Evolutionary conservation across 2,329 filamentous ascomycete species (phyloP), one percentile per base, ranked within the genome.

Genomic region (Saccharata proteae): DNA sequence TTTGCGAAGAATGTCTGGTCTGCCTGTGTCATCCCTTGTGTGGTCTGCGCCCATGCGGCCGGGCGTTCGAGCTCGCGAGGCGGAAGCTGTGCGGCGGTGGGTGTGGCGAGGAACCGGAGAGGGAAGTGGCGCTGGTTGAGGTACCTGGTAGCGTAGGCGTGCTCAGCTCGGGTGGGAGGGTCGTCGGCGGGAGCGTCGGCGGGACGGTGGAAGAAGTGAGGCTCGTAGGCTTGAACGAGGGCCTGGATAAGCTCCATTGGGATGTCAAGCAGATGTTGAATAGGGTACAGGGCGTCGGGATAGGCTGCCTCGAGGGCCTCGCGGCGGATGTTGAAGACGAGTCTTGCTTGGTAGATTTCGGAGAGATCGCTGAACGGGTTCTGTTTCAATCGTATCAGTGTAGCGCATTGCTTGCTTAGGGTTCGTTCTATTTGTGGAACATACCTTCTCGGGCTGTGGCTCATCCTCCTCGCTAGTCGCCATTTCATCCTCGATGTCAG

Each of bases 291-390:
- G 2, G 25, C 18, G n/a, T 33, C 19, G 4, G 17, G 18, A 10
- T 27, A 33, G 5, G 9, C 6, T 11, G 17, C 6, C 10, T 15
- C 7, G 6, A 21, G 11, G 9, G 33, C 28, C 7, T 14, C 18
- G 14, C 17, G 18, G 17, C 22, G 23, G 12, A 35, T 30, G n/a
- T 30, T 35, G 5, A n/a, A 11, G 4, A 30, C 27, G n/a, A 35
- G 26, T 6, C 27, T 35, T 15, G 10, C 18, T 10, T 25, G 33
- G 17, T 18, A n/a, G 16, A 35, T 14, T 4, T 9, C 14, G 5
- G 16, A 15, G 18, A 35, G 27, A 4, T 8, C 14, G 5, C 13
- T 11, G 9, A 34, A 21, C 1, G 7, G 5, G 13, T 20, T 15
- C 33, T 30, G 5, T 11, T 3, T 5, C 10, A 8, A n/a, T 3